Evolutionary conservation across 371 early-diverging fungal species (phyloP).

Genomic region (Nematocida minor): DNA sequence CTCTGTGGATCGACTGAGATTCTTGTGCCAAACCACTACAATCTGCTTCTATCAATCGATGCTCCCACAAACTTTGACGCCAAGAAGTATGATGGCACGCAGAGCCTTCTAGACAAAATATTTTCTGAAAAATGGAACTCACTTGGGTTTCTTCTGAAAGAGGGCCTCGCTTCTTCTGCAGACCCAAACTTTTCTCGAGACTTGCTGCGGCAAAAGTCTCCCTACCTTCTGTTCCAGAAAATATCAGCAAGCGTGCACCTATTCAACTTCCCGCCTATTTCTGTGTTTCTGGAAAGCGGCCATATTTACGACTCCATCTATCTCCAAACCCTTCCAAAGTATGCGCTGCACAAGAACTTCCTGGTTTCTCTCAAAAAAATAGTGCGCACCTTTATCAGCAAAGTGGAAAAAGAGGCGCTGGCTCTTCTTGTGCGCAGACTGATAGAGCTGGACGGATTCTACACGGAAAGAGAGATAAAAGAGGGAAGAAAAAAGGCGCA

Average conservation of each 20-base stretch:
- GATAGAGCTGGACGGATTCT: slow-evolving; percentile 47
- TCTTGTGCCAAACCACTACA: neutral
- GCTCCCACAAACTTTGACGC: neutral
- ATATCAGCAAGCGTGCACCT: slow-evolving; percentile 6
- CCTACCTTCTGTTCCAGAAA: slow-evolving; percentile 5
- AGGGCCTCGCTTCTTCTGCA: neutral
- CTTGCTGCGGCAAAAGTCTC: neutral
- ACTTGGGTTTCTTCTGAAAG: slow-evolving; percentile 17
- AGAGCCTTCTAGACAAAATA: neutral
- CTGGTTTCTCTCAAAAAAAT: slow-evolving; percentile 1
- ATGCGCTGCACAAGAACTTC: slow-evolving; percentile 7
- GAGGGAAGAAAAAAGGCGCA: neutral
- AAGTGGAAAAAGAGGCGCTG: slow-evolving; percentile 31
- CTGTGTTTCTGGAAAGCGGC: neutral
- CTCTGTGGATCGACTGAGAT: neutral
- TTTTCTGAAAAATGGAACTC: slow-evolving; percentile 44
- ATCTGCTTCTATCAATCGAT: neutral
- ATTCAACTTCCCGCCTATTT: neutral
- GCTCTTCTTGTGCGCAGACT: slow-evolving; percentile 3
- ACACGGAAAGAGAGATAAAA: slow-evolving; percentile 29
- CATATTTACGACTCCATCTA: slow-evolving; percentile 29
- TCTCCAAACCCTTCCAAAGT: slow-evolving; percentile 39
- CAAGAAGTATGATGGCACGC: slow-evolving; percentile 2
- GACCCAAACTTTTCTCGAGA: neutral
- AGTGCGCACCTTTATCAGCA: neutral